A percentile compares a stretch with the other conserved stretches of the same genome.
Evolutionary conservation across 805 yeast species (phyloP).

Genomic region (Yarrowia alimentaria): DNA sequence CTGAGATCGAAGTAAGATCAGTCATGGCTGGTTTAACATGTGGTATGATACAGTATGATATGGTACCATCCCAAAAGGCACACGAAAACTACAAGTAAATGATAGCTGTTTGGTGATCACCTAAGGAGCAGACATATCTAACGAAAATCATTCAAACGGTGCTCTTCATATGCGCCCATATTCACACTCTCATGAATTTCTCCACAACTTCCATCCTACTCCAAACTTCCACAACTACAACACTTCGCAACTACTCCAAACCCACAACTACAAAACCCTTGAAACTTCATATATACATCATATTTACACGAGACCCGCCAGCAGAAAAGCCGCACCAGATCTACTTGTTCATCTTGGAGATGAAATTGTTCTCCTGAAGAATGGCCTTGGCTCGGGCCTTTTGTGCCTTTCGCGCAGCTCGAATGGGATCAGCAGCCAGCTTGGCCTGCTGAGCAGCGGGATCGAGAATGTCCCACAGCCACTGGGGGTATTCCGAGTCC

Average conservation of each 20-base stretch:
- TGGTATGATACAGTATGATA: too few relatives aligned
- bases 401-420: slow-evolving; percentile 66
- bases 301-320: slow-evolving; percentile 1
- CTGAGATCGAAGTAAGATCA: too few relatives aligned
- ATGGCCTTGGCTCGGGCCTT: slow-evolving; percentile 64
- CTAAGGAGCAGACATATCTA: too few relatives aligned
- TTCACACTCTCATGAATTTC: too few relatives aligned
- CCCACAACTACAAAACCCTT: not conserved
- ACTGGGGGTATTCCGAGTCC: slow-evolving; percentile 86
- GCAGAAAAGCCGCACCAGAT: not conserved
- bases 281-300: slow-evolving; percentile 34
- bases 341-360: slow-evolving; percentile 50
- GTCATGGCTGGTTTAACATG: too few relatives aligned
- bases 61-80: too few relatives aligned
- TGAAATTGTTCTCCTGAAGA: slow-evolving; percentile 77
- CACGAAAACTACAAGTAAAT: too few relatives aligned
- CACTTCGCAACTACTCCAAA: not conserved
- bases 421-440: slow-evolving; percentile 59
- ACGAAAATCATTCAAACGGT: not conserved
- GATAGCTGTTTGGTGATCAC: too few relatives aligned
- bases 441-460: slow-evolving; percentile 55
- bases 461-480: slow-evolving; percentile 90
- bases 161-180: too few relatives aligned
- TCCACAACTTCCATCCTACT: too few relatives aligned
- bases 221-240: too few relatives aligned